These are phyloP conservation scores for Allium cepa DNA, from an alignment of 106 monocot species.

Conservation along the genomic window DNA sequence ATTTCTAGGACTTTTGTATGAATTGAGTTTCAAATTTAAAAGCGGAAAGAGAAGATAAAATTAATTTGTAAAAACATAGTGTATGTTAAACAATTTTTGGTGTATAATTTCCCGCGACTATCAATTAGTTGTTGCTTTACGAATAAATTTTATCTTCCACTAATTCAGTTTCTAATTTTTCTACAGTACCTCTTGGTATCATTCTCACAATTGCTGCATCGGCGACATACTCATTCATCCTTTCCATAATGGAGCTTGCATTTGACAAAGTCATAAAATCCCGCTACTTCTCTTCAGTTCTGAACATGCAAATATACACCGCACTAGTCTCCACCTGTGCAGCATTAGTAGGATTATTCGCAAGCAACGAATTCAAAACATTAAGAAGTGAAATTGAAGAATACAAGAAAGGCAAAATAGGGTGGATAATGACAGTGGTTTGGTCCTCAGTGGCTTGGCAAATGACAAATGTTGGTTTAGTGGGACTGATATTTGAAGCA, in stretches of 20 bases:
- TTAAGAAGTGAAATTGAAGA: slow-evolving; percentile 20
- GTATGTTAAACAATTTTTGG: neutral
- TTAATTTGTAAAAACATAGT: neutral
- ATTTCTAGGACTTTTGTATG: no score
- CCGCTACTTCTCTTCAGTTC: slow-evolving; percentile 15
- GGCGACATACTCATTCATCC: slow-evolving; percentile 33
- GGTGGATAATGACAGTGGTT: slow-evolving; percentile 34
- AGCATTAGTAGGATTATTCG: slow-evolving; percentile 24
- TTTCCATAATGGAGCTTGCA: slow-evolving; percentile 34
- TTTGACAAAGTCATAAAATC: slow-evolving; percentile 29
- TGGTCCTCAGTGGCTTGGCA: slow-evolving; percentile 43
- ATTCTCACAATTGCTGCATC: slow-evolving; percentile 31
- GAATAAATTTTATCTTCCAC: no score
- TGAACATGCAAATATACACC: slow-evolving; percentile 28
- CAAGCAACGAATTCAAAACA: slow-evolving; percentile 27
- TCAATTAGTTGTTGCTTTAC: neutral
- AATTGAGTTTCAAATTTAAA: no score
- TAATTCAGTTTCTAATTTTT: neutral
- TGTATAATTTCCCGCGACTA: neutral
- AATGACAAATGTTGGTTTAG: slow-evolving; percentile 19
- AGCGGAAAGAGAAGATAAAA: neutral
- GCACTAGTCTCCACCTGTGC: slow-evolving; percentile 10
- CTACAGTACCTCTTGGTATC: slow-evolving; percentile 16
- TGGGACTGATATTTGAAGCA: slow-evolving; percentile 28
- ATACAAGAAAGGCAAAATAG: slow-evolving; percentile 20